Evolutionary conservation across 495 filamentous ascomycete genomes (phyloP), one percentile per base, ranked within the genome.

Genomic region (Emericellopsis terricola): DNA sequence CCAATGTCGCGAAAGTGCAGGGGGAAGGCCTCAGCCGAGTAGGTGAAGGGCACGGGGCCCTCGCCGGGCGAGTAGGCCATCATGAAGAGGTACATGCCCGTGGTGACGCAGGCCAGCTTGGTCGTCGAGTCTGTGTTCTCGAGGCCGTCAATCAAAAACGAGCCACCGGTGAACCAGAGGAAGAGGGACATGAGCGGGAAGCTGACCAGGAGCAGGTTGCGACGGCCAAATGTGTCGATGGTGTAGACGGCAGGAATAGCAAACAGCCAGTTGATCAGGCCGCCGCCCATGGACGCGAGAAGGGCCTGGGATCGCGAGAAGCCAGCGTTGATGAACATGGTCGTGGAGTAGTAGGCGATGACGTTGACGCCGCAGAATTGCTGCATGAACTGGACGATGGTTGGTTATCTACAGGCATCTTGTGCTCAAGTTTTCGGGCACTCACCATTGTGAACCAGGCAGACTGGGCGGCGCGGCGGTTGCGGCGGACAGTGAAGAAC

Each of bases 41-140:
- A 89, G 1, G 79, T 82, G 46, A 85, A 86, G 0, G 82, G 80
- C 0, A 89, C 81, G 0, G 82, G 79, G 0, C 82, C 79, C 46
- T 80, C 76, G 13, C 82, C 82, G 1, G 81, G 78, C 0, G 73
- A 79, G 53, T 91, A 87, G 15, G 80, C 68, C 4, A 77, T 60
- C 10, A 67, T 76, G 45, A 78, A 89, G 2, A 89, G 53, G 44
- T 82, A 85, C 27, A 81, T 78, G 3, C 77, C 79, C 3, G 75
- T 49, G 0, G 74, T 68, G 8, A 83, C 71, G 37, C 68, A 75
- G 32, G 47, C 71, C 23, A 75, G 48, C 11, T 64, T 48, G 38
- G 43, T 54, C 36, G 41, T 49, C 4, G 31, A 31, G 42, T 47
- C 15, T 2, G n/a, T 7, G 9, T 35, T 50, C 1, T 60, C 49